Evolutionary conservation across 208 protist species (phyloP), one percentile per base, ranked within the genome.

Genomic region (Leishmania braziliensis): DNA sequence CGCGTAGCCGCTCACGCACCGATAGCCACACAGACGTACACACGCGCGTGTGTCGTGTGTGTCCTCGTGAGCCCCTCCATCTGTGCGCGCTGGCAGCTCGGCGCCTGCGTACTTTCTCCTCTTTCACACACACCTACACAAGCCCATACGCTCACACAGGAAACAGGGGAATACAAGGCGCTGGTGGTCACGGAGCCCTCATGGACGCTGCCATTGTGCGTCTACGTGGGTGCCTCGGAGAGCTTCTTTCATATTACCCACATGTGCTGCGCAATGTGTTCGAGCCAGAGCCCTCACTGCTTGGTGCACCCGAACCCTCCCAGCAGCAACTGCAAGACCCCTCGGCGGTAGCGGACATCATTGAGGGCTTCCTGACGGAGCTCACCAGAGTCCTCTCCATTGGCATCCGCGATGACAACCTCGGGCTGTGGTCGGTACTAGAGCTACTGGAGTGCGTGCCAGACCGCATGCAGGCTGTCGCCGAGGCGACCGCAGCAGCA

Each of bases 361-460:
- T 80, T 63, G 84, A 88, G 69, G 62, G 69, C 16, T 81, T 88
- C 60, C 81, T 95, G 78, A 77, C 84, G 56, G 89, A 95, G 78
- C 83, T 89, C 33, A 88, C 87, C n/a, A 36, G 78, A 50, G 83
- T 89, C 16, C 75, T 93, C 2, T 93, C 89, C 3, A 62, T 84
- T 20, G 89, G 88, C 33, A 86, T 95, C 29, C 56, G 82, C 54
- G 81, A 85, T 18, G 83, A 53, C 29, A 77, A 75, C 5, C 54
- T 84, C 26, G 85, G 91, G 29, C 72, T 93, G 69, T 93, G 89
- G 91, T 82, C 84, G n/a, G 88, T 95, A 36, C 82, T 95, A 26
- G 86, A 91, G 65, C 89, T 91, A 46, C 81, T 95, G 4, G 73
- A 86, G 60, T 82, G 78, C 62, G 77, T 84, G 50, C 56, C 78